phyloP scores from a whole-genome alignment of 179 eudicot species.

The Beta corolliflora region DNA sequence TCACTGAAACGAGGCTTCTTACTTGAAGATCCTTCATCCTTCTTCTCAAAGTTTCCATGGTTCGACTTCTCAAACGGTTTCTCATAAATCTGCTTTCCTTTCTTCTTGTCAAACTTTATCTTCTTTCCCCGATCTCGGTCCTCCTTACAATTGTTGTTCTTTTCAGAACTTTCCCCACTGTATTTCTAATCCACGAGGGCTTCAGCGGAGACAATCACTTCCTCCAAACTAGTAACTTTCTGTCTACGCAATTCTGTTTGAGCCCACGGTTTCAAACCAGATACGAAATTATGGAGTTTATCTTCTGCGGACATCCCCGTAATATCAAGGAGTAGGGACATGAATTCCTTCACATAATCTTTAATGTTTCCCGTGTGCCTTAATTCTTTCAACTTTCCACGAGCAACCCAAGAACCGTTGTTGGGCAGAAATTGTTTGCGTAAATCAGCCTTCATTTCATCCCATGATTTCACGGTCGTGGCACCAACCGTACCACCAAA shows the following conservation, averaged over 20 bases:
- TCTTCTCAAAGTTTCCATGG: no score
- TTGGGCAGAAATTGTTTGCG: neutral
- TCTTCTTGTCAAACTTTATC: neutral
- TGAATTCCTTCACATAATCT: conserved; percentile 8
- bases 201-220: neutral
- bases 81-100: neutral
- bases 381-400: neutral
- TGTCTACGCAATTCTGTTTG: neutral
- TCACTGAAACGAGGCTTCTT: no score
- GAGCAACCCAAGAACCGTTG: neutral
- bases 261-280: neutral
- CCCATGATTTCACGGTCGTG: neutral
- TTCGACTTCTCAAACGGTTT: neutral
- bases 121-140: neutral
- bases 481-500: no score
- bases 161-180: neutral
- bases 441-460: neutral
- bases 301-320: neutral
- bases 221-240: neutral
- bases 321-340: neutral
- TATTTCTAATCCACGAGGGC: neutral
- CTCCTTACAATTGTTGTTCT: neutral
- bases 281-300: neutral
- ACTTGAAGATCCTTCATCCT: no score
- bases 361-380: neutral